Evolutionary conservation across 1,284 basidiomycete species (phyloP).

Genomic region (Trametes polyzona): DNA sequence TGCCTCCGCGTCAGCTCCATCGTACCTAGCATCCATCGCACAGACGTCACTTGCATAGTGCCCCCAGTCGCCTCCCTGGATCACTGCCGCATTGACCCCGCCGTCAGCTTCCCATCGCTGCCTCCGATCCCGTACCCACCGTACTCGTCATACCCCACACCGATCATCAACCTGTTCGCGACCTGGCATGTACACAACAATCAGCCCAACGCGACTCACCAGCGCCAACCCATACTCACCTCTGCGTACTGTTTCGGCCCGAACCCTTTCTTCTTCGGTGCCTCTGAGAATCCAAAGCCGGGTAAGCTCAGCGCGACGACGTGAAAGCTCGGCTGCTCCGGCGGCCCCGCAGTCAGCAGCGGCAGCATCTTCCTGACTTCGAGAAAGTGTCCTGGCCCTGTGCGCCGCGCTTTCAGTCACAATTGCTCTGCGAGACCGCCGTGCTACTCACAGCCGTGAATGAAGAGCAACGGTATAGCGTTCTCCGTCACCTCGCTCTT

Average conservation of each 20-base stretch:
- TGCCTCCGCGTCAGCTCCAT: slow-evolving; percentile 15
- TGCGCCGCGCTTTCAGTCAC: background rate
- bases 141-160: background rate
- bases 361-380: slow-evolving; percentile 34
- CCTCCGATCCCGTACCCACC: background rate
- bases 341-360: slow-evolving; percentile 8
- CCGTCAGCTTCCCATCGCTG: background rate
- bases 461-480: background rate
- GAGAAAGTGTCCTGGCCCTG: slow-evolving; percentile 44
- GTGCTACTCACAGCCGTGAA: background rate
- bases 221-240: slow-evolving; percentile 5
- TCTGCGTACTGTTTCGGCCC: slow-evolving; percentile 31
- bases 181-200: background rate
- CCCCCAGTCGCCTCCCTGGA: slow-evolving; percentile 54
- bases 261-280: slow-evolving; percentile 35
- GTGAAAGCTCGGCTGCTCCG: slow-evolving; percentile 37
- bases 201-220: background rate
- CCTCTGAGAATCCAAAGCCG: slow-evolving; percentile 37
- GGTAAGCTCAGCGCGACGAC: slow-evolving; percentile 44
- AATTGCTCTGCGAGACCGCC: background rate
- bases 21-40: slow-evolving; percentile 23
- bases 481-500: background rate
- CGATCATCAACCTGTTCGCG: background rate
- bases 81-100: slow-evolving; percentile 34
- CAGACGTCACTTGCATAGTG: slow-evolving; percentile 37